Percentiles rank a stretch among this genome's conserved stretches.
phyloP scores from a whole-genome alignment of 108 stramenopile genomes.

The Fistulifera pelliculosa region DNA sequence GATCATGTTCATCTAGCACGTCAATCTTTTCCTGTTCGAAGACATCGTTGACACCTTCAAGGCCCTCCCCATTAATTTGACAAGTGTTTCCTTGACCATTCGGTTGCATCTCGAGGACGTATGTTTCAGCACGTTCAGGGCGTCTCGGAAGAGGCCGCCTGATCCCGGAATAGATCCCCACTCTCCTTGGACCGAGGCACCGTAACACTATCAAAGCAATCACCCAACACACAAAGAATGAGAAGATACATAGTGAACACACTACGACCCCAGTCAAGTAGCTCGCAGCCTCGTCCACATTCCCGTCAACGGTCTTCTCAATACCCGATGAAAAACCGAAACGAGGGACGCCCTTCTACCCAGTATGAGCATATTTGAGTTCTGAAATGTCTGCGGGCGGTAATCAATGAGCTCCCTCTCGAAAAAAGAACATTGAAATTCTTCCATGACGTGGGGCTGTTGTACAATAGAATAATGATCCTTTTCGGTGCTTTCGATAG shows the following conservation, averaged over 20 bases:
- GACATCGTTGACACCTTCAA: not conserved
- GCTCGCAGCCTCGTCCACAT: not conserved
- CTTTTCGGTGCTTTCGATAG: too few species aligned
- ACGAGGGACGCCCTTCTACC: not conserved
- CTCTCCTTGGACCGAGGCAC: constrained; percentile 1
- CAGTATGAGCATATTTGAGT: not conserved
- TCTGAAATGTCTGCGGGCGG: too few species aligned
- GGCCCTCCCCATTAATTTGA: not conserved
- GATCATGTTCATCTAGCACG: not conserved
- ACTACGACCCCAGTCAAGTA: not conserved
- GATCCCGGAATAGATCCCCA: not conserved
- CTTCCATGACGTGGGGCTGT: too few species aligned
- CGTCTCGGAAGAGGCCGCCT: not conserved
- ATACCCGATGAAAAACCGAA: constrained; percentile 1
- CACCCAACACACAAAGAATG: not conserved
- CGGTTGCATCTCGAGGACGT: not conserved
- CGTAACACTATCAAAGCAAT: not conserved
- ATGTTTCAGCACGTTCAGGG: constrained; percentile 1
- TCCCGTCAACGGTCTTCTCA: not conserved
- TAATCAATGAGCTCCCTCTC: too few species aligned
- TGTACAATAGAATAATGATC: too few species aligned
- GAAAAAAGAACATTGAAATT: too few species aligned
- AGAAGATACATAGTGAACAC: not conserved
- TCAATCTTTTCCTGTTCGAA: not conserved
- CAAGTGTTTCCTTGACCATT: not conserved